Percentiles rank a stretch among this genome's conserved stretches.
These are phyloP conservation scores for Candida maris DNA, from an alignment of 805 yeast species.

Conservation along the genomic window DNA sequence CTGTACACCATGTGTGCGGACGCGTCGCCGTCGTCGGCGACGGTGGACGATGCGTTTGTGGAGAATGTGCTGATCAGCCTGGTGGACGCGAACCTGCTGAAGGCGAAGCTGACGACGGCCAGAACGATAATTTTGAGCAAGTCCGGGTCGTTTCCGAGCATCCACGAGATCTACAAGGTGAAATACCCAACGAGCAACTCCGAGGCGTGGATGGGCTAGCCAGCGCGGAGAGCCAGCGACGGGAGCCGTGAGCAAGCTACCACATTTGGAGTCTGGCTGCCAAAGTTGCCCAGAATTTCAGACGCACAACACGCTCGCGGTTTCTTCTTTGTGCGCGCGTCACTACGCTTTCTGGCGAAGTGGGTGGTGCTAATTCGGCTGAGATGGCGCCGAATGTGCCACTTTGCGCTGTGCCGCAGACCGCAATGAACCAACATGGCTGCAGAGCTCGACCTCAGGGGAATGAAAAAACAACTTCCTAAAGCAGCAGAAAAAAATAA, in stretches of 20 bases:
- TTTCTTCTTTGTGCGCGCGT: no score
- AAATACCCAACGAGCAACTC: constrained; percentile 20
- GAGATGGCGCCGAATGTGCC: neutral
- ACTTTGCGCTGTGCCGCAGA: neutral
- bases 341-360: no score
- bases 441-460: no score
- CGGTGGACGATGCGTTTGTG: constrained; percentile 38
- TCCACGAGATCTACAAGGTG: constrained; percentile 17
- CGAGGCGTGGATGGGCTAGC: constrained; percentile 29
- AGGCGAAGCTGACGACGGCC: constrained; percentile 42
- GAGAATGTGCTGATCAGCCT: constrained; percentile 50
- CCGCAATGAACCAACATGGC: constrained; percentile 1
- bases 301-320: no score
- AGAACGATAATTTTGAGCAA: constrained; percentile 28
- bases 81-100: constrained; percentile 51
- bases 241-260: neutral
- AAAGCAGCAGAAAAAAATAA: constrained; percentile 1
- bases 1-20: constrained; percentile 15
- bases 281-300: no score
- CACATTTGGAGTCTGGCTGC: neutral
- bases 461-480: neutral
- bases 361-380: no score
- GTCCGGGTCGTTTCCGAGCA: constrained; percentile 27
- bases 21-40: neutral
- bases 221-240: neutral